These are phyloP conservation scores for Diaporthe ampelina DNA, from an alignment of 2,329 filamentous ascomycete genomes.

Conservation along the genomic window DNA sequence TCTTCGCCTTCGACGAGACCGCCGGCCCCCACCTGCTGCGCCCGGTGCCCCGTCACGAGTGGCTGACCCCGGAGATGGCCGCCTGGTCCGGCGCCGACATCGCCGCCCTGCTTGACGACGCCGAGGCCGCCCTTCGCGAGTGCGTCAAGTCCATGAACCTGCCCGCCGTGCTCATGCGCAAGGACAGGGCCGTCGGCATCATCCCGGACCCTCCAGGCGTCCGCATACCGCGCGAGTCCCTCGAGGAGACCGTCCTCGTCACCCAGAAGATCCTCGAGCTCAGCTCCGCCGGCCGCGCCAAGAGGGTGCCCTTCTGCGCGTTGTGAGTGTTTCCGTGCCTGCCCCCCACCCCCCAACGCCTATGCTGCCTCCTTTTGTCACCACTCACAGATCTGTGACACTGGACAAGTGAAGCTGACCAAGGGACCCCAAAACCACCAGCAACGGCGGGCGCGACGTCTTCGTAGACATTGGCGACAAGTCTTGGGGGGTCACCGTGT, in stretches of 20 bases:
- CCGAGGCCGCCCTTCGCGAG: constrained; percentile 85
- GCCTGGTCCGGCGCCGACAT: constrained; percentile 85
- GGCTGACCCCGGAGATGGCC: constrained; percentile 85
- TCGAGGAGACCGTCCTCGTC: constrained; percentile 96
- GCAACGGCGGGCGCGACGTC: constrained; percentile 94
- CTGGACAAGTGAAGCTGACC: not conserved
- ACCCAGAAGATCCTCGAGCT: constrained; percentile 94
- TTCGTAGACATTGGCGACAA: constrained; percentile 99
- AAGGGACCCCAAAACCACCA: not conserved
- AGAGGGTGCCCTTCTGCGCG: constrained; percentile 87
- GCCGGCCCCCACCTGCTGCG: constrained; percentile 75
- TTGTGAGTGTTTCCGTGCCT: constrained; percentile 61
- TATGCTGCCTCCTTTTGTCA: not conserved
- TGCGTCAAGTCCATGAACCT: constrained; percentile 85
- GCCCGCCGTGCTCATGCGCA: constrained; percentile 84
- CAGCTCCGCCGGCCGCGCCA: constrained; percentile 72
- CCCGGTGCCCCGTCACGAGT: constrained; percentile 75
- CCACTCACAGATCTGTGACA: not conserved
- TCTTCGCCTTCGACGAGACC: constrained; percentile 81
- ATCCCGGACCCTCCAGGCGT: constrained; percentile 73
- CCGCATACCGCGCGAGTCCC: constrained; percentile 85
- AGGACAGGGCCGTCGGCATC: constrained; percentile 88
- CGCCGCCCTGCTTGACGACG: constrained; percentile 84
- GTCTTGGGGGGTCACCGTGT: constrained; percentile 93
- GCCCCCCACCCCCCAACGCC: no score